A percentile compares a stretch with the other conserved stretches of the same genome.
These are phyloP conservation scores for Fusarium decemcellulare DNA, from an alignment of 2,329 filamentous ascomycete genomes.

Conservation along the genomic window DNA sequence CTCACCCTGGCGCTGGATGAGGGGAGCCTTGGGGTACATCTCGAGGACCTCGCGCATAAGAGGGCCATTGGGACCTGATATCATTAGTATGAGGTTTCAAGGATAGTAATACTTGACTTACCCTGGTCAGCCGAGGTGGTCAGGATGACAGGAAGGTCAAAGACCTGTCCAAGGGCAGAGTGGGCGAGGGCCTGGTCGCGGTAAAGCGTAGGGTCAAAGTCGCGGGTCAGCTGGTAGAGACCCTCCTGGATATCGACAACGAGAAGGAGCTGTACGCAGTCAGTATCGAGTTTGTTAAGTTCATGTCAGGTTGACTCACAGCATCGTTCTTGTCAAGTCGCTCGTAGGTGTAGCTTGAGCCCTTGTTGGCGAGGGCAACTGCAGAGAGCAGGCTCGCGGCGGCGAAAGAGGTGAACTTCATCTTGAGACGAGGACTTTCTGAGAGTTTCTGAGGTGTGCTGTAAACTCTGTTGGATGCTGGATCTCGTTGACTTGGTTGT, in stretches of 20 bases:
- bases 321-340: slow-evolving; percentile 47
- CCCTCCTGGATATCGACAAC: slow-evolving; percentile 57
- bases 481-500: slow-evolving; percentile 12
- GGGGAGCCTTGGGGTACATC: slow-evolving; percentile 76
- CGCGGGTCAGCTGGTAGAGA: slow-evolving; percentile 65
- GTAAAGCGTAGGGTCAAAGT: slow-evolving; percentile 77
- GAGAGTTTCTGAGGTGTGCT: background rate
- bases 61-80: slow-evolving; percentile 76
- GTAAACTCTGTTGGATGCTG: slow-evolving; percentile 10
- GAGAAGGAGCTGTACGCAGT: slow-evolving; percentile 48
- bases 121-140: slow-evolving; percentile 75
- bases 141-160: slow-evolving; percentile 78
- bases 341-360: slow-evolving; percentile 39
- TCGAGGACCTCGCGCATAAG: slow-evolving; percentile 78
- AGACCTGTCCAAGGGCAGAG: slow-evolving; percentile 74
- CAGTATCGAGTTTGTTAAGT: fast-evolving
- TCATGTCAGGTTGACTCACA: too few relatives aligned
- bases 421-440: slow-evolving; percentile 9
- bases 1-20: slow-evolving; percentile 78
- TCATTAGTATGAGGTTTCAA: slow-evolving; percentile 47
- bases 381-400: slow-evolving; percentile 28
- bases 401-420: slow-evolving; percentile 40
- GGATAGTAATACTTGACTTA: background rate
- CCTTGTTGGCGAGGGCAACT: slow-evolving; percentile 28
- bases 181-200: slow-evolving; percentile 78